Percentiles rank a stretch among this genome's conserved stretches.
Evolutionary conservation across 2,329 filamentous ascomycete species (phyloP).

Genomic region (Colletotrichum spinosum): DNA sequence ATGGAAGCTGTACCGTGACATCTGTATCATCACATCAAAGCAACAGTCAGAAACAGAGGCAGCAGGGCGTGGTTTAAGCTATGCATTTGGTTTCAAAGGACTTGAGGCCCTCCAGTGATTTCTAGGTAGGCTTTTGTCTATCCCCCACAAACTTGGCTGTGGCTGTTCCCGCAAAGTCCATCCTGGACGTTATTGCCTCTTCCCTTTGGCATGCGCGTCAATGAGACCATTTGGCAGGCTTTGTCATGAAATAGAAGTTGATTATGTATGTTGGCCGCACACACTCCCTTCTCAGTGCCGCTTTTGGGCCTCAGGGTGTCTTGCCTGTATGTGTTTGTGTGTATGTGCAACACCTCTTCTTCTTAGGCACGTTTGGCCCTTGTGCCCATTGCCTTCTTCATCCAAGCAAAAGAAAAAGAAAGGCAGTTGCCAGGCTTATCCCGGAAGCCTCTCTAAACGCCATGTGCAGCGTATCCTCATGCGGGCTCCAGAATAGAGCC

Average conservation of each 20-base stretch:
- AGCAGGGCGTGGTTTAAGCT: not conserved
- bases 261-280: constrained; percentile 27
- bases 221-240: not conserved
- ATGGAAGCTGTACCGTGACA: no score
- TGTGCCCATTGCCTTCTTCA: constrained; percentile 6
- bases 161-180: not conserved
- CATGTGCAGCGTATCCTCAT: constrained; percentile 5
- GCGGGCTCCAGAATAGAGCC: constrained; percentile 16
- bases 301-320: not conserved
- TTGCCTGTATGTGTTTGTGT: not conserved
- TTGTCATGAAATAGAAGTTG: constrained; percentile 13
- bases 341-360: not conserved
- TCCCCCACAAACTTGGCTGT: constrained; percentile 5
- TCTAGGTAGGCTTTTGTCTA: constrained; percentile 27
- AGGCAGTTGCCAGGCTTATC: constrained; percentile 8
- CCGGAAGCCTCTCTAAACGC: constrained; percentile 27
- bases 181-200: not conserved
- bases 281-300: constrained; percentile 9
- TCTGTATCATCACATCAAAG: not conserved
- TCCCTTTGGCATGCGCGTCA: constrained; percentile 3
- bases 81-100: not conserved
- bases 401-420: constrained; percentile 14
- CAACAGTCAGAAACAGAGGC: not conserved
- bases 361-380: constrained; percentile 1
- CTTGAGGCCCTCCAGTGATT: not conserved